phyloP scores from a whole-genome alignment of 371 early-diverging fungal species.

The Mortierella sp. region DNA sequence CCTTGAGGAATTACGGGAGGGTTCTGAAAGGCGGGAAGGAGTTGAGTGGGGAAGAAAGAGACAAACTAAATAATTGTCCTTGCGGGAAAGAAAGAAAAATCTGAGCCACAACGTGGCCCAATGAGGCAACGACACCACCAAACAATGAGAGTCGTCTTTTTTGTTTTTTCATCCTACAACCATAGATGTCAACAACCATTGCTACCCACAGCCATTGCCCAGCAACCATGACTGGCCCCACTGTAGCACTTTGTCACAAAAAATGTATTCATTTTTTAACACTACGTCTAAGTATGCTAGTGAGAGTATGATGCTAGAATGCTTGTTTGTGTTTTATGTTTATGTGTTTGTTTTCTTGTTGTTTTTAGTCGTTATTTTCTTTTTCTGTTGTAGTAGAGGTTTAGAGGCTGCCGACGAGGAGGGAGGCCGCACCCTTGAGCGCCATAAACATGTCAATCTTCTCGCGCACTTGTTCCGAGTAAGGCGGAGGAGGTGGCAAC shows the following conservation, averaged over 20 bases:
- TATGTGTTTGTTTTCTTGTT: not conserved
- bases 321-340: not conserved
- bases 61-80: not conserved
- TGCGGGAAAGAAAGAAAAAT: not conserved
- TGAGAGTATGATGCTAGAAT: not conserved
- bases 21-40: not conserved
- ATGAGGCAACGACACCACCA: not conserved
- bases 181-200: too few relatives aligned
- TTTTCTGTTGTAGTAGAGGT: not conserved
- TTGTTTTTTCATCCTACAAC: too few relatives aligned
- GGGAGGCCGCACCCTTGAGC: slow-evolving; percentile 52
- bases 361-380: slow-evolving; percentile 2
- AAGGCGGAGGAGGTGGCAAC: slow-evolving; percentile 17
- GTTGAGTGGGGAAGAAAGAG: not conserved
- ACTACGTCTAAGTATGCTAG: slow-evolving; percentile 2
- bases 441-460: slow-evolving; percentile 57
- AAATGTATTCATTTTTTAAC: not conserved
- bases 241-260: not conserved
- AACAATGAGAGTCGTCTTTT: too few relatives aligned
- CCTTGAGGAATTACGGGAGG: not conserved
- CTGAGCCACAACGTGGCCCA: not conserved
- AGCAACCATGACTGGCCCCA: too few relatives aligned
- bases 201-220: not conserved
- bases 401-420: slow-evolving; percentile 43
- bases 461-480: slow-evolving; percentile 43